phyloP scores from a whole-genome alignment of 2,329 filamentous ascomycete genomes.

The Neurospora crassa region DNA sequence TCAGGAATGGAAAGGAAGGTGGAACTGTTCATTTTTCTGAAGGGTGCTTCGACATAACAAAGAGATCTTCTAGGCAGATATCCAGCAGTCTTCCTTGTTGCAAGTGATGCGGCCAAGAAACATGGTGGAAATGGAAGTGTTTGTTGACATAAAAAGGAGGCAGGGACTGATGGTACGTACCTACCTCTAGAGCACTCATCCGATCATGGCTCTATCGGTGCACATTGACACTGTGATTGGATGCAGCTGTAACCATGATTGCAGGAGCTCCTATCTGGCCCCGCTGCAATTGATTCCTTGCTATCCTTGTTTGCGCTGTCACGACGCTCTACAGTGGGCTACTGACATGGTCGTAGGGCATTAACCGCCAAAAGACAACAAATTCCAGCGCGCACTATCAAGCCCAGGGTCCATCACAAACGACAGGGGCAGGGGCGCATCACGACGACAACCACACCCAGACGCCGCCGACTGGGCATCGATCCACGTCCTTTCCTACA shows the following conservation, averaged over 20 bases:
- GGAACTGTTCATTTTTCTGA: not conserved
- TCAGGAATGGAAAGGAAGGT: not conserved
- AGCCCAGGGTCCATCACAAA: not conserved
- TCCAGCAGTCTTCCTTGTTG: not conserved
- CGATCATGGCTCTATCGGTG: no score
- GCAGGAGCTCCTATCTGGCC: not conserved
- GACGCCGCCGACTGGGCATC: not conserved
- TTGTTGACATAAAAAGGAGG: not conserved
- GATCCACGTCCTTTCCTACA: not conserved
- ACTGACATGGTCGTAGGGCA: not conserved
- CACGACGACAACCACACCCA: not conserved
- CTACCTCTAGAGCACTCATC: no score
- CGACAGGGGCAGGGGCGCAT: not conserved
- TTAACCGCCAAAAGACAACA: not conserved
- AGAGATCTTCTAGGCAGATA: not conserved
- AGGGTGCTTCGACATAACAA: not conserved
- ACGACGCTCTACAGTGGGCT: not conserved
- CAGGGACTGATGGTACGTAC: not conserved
- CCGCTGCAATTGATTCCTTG: not conserved
- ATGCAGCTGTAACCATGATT: not conserved
- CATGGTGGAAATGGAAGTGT: not conserved
- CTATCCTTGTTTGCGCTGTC: not conserved
- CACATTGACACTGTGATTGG: not conserved
- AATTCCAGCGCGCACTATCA: not conserved
- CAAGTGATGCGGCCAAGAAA: not conserved